Conservation (phyloP, 31 red algal species). For the Bonnemaisonia californica region DNA sequence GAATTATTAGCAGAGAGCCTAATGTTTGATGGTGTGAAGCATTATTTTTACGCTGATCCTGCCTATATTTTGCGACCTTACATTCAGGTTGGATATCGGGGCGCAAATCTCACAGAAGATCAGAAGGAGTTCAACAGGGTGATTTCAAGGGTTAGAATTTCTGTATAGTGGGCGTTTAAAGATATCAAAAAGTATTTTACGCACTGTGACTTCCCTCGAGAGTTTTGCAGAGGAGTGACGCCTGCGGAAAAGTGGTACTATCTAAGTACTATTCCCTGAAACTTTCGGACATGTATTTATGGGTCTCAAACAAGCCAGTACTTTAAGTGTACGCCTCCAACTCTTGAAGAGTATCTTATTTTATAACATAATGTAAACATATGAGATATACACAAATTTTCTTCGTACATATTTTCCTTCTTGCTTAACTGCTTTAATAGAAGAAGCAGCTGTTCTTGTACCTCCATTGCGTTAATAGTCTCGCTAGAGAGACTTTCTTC, state of each 20-base stretch:
- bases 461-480: too few species aligned
- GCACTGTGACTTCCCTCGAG: background rate
- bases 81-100: constrained; percentile 9
- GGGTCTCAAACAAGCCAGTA: background rate
- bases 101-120: background rate
- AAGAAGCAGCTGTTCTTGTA: too few species aligned
- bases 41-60: constrained; percentile 4
- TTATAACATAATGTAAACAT: background rate
- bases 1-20: constrained; percentile 2
- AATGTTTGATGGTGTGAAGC: constrained; percentile 1
- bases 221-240: background rate
- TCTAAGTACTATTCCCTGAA: background rate
- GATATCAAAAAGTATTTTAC: background rate
- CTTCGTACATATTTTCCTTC: too few species aligned
- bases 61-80: constrained; percentile 17
- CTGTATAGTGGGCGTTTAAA: background rate
- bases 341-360: background rate
- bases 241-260: background rate
- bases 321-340: background rate
- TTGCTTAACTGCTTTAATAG: too few species aligned
- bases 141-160: background rate
- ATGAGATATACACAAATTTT: too few species aligned
- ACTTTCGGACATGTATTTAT: background rate
- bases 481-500: too few species aligned
- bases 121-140: background rate